A percentile compares a stretch with the other conserved stretches of the same genome.
Conservation (phyloP, 176 grass and related monocot species). For the bread wheat (Triticum aestivum) region DNA sequence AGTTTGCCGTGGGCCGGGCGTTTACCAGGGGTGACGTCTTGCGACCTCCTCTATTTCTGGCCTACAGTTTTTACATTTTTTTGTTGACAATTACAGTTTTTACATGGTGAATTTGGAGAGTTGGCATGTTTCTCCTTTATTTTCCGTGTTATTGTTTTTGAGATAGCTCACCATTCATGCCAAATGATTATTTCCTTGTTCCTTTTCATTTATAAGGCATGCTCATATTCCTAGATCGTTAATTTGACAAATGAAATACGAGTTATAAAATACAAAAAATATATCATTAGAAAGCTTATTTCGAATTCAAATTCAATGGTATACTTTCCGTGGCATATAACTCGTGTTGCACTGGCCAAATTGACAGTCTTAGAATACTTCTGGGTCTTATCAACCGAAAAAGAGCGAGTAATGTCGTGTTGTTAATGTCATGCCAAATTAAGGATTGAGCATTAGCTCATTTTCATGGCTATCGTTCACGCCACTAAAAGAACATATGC, state of each 20-base stretch:
- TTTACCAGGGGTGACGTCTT: not conserved
- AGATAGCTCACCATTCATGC: too few relatives aligned
- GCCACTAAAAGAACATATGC: not conserved
- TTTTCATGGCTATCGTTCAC: not conserved
- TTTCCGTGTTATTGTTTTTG: not conserved
- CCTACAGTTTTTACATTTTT: not conserved
- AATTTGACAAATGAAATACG: not conserved
- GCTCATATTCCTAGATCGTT: not conserved
- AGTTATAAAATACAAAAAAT: not conserved
- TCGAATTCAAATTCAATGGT: not conserved
- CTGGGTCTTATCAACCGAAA: not conserved
- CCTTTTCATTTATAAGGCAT: not conserved
- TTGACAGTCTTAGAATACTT: not conserved
- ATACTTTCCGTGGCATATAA: too few relatives aligned
- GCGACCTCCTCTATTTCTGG: not conserved
- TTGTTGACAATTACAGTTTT: not conserved
- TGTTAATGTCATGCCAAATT: not conserved
- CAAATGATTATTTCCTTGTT: not conserved
- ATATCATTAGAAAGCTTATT: not conserved
- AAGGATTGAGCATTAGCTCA: not conserved
- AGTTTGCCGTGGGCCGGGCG: not conserved
- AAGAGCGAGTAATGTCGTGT: not conserved
- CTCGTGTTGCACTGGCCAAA: not conserved
- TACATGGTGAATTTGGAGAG: not conserved
- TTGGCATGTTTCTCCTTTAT: not conserved